phyloP scores from a whole-genome alignment of 2,329 filamentous ascomycete genomes.

The Hymenoscyphus infarciens region DNA sequence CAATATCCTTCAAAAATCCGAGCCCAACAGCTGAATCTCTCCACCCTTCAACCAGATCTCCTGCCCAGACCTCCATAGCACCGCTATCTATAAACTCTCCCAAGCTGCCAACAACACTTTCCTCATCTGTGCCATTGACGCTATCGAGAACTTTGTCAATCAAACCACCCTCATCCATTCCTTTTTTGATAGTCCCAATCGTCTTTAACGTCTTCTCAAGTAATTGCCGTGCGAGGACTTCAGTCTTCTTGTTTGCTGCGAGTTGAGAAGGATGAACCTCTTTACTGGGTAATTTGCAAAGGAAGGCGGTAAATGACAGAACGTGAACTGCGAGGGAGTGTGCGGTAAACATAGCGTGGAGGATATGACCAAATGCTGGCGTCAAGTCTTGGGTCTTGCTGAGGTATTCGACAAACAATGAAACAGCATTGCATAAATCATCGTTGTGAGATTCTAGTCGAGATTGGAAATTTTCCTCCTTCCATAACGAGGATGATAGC shows the following conservation, averaged over 20 bases:
- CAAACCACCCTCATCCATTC: constrained; percentile 35
- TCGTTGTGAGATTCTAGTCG: constrained; percentile 21
- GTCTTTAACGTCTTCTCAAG: constrained; percentile 23
- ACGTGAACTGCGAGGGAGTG: constrained; percentile 28
- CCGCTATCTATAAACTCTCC: constrained; percentile 28
- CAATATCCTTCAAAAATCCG: constrained; percentile 20
- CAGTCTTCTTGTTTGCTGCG: constrained; percentile 16
- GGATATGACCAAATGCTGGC: constrained; percentile 22
- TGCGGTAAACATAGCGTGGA: constrained; percentile 32
- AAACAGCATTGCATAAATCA: constrained; percentile 12
- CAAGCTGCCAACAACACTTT: constrained; percentile 20
- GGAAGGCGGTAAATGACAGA: constrained; percentile 22
- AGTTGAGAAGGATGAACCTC: constrained; percentile 21
- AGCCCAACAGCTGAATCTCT: constrained; percentile 33
- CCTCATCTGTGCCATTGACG: constrained; percentile 11
- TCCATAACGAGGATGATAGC: constrained; percentile 17
- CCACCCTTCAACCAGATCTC: constrained; percentile 35
- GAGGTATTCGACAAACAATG: neutral
- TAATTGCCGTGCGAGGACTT: constrained; percentile 17
- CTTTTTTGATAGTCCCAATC: constrained; percentile 27
- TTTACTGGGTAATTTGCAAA: constrained; percentile 18
- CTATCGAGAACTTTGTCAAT: constrained; percentile 33
- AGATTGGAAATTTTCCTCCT: constrained; percentile 17
- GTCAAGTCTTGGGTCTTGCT: constrained; percentile 12
- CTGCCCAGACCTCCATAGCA: constrained; percentile 35